Evolutionary conservation across 306 rosid genomes (phyloP), one percentile per base, ranked within the genome.

Genomic region (Quercus mongolica): DNA sequence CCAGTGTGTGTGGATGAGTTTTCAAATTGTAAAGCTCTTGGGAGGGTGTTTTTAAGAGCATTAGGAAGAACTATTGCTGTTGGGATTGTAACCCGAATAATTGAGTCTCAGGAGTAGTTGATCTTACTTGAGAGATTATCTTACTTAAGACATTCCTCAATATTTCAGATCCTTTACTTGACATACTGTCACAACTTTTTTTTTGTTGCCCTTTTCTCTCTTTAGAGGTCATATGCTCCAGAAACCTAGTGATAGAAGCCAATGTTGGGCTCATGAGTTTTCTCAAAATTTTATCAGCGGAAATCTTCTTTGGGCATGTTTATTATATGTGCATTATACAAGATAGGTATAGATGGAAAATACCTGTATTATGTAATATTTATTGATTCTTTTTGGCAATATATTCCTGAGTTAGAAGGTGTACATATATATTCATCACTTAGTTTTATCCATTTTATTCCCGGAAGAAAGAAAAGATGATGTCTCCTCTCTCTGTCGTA

Each of bases 1-100:
- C 86, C 97, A 3, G 93, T 95, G 68, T 95, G 99, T 61, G 98
- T 89, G 41, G 89, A 90, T 35, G 89, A 88, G 82, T 89, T 87
- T 84, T 88, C 96, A 13, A 90, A 78, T 1, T 88, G 91, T 58
- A 92, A 86, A 82, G 96, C 93, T 30, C 93, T 95, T 57, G 98
- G 98, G 55, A 86, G 99, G 84, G 97, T 90, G 69, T 91, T 88
- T 74, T 82, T 95, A 7, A 91, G 99, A 91, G 79, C 96, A 25
- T 52, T 76, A 76, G 99, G 99, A 73, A 89, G 96, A 81, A 95
- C 99, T 7, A 73, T 90, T 23, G 97, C 94, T 0, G 92, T 95
- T 12, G 99, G 99, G 52, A 78, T 95, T 58, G 93, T 95, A 28
- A 88, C 93, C 75, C 85, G 89, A 82, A 76, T 93, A 79, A 85